Evolutionary conservation across 306 rosid species (phyloP).

Genomic region (Biancaea sappan): DNA sequence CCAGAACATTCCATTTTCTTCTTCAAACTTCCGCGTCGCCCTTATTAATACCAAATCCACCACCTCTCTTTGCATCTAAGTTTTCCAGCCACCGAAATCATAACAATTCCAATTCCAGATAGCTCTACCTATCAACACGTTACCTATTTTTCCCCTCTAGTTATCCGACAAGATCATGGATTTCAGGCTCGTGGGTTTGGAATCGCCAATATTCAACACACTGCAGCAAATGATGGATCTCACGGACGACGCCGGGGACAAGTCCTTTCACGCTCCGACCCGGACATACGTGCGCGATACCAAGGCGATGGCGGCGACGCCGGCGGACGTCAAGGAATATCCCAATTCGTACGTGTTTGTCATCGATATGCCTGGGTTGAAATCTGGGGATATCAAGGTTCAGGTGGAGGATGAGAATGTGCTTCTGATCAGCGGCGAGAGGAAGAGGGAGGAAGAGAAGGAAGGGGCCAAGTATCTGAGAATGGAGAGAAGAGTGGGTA

Average conservation of each 20-base stretch:
- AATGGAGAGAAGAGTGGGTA: slow-evolving; percentile 90
- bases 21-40: background rate
- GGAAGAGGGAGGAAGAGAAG: slow-evolving; percentile 89
- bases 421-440: slow-evolving; percentile 76
- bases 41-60: slow-evolving; percentile 23
- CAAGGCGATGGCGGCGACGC: slow-evolving; percentile 87
- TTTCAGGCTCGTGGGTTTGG: slow-evolving; percentile 63
- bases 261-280: slow-evolving; percentile 61
- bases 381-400: slow-evolving; percentile 83
- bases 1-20: slow-evolving; percentile 46
- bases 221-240: slow-evolving; percentile 63
- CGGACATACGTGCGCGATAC: slow-evolving; percentile 74
- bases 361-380: slow-evolving; percentile 93
- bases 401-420: slow-evolving; percentile 88
- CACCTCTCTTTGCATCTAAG: too few relatives aligned
- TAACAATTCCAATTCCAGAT: too few relatives aligned
- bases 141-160: background rate
- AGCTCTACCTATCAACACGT: too few relatives aligned
- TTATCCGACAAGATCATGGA: slow-evolving; percentile 48
- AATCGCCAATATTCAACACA: slow-evolving; percentile 61
- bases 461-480: slow-evolving; percentile 74
- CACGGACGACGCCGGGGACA: slow-evolving; percentile 50
- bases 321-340: slow-evolving; percentile 81
- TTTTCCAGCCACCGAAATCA: too few relatives aligned
- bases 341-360: slow-evolving; percentile 66